Evolutionary conservation across 2,329 filamentous ascomycete species (phyloP), one percentile per base, ranked within the genome.

Genomic region (Pseudogymnoascus sp.): DNA sequence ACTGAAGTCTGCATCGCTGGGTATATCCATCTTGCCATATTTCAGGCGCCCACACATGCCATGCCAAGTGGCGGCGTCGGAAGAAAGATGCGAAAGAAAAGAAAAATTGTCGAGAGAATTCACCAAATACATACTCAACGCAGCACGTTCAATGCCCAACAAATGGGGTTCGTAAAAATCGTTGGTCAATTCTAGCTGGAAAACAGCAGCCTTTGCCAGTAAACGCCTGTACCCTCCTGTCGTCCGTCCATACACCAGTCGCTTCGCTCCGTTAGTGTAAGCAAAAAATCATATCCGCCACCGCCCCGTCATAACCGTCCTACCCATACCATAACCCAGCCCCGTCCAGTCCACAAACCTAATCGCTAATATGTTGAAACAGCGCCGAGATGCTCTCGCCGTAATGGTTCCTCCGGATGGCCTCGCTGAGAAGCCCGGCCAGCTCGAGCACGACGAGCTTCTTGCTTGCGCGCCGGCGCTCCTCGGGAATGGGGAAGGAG

Each of bases 331-430:
- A 11, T 28, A 38, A 25, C n/a, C 57, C 25, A 25, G 14, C n/a
- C 57, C 36, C 54, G 4, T 22, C 14, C 54, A 36, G 54, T 3
- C 30, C 50, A 39, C 33, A 36, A 36, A 60, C 57, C 58, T 60
- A 62, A 35, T 62, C 60, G 38, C 30, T 41, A 47, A 28, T 36
- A 50, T 62, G 60, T 47, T 62, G 60, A 58, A 62, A 62, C 28
- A 62, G 60, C 22, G 69, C 65, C 64, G 81, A 84, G 70, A 90
- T 88, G 65, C 88, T 87, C 78, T 97, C 93, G 74, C 94, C 94
- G 71, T 97, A 94, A 74, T 99, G 93, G 73, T 97, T 97, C 70
- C 94, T 86, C 69, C 94, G 85, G 68, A 99, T 97, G 58, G 92
- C 92, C 76, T 99, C 94, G 4, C 92, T 85, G 39, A 99, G 79